phyloP scores from a whole-genome alignment of 2,329 filamentous ascomycete species.

The Pestalotiopsis sp. region DNA sequence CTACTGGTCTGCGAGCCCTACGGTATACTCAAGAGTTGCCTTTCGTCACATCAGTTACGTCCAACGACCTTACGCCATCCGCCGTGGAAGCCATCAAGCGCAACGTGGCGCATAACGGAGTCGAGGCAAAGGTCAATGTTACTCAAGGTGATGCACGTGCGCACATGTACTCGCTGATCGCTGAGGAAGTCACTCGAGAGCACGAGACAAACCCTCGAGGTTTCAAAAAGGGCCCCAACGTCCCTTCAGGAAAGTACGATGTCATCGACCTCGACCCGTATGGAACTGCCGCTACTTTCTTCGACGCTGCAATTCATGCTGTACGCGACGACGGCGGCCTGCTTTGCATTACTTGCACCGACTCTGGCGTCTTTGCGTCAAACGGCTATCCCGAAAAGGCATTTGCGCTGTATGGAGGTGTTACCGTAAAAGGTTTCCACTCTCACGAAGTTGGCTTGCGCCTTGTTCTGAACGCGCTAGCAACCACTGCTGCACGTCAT shows the following conservation, averaged over 20 bases:
- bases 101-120: slow-evolving; percentile 81
- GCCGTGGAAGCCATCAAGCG: slow-evolving; percentile 79
- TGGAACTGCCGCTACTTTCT: slow-evolving; percentile 87
- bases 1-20: slow-evolving; percentile 85
- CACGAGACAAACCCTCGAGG: slow-evolving; percentile 37
- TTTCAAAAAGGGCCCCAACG: slow-evolving; percentile 35
- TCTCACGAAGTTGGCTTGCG: slow-evolving; percentile 90
- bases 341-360: slow-evolving; percentile 93
- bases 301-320: slow-evolving; percentile 86
- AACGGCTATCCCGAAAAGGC: slow-evolving; percentile 93
- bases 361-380: slow-evolving; percentile 92
- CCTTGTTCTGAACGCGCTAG: slow-evolving; percentile 80
- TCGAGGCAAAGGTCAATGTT: slow-evolving; percentile 69
- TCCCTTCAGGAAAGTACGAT: slow-evolving; percentile 68
- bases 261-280: slow-evolving; percentile 97
- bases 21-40: slow-evolving; percentile 92
- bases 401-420: slow-evolving; percentile 88
- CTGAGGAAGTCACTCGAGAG: slow-evolving; percentile 48
- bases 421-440: slow-evolving; percentile 79
- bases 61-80: slow-evolving; percentile 81
- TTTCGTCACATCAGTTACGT: slow-evolving; percentile 76
- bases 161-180: slow-evolving; percentile 82
- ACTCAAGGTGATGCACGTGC: slow-evolving; percentile 81
- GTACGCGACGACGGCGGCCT: slow-evolving; percentile 83
- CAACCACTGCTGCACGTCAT: slow-evolving; percentile 78